phyloP scores from a whole-genome alignment of 1,284 basidiomycete species.

The Hortiboletus rubellus region DNA sequence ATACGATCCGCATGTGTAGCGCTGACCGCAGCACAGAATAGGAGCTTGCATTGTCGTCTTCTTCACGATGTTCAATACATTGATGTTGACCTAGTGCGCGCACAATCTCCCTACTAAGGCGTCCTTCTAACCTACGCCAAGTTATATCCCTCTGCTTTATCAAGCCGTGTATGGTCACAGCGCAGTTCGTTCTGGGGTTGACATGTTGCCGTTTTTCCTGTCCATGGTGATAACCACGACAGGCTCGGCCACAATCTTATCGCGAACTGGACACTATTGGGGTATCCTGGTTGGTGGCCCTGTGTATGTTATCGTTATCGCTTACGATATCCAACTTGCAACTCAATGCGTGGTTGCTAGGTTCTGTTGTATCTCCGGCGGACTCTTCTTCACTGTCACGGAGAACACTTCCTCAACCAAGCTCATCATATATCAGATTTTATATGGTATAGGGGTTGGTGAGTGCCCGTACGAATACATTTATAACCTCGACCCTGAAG shows the following conservation, averaged over 20 bases:
- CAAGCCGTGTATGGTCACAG: constrained; percentile 17
- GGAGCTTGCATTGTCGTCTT: constrained; percentile 16
- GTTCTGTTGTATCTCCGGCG: constrained; percentile 14
- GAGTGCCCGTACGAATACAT: neutral
- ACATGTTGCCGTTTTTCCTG: constrained; percentile 17
- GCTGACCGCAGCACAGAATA: neutral
- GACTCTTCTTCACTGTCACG: constrained; percentile 10
- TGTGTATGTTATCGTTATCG: constrained; percentile 2
- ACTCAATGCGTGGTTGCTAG: neutral
- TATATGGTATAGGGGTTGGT: constrained; percentile 18
- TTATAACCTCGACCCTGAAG: neutral
- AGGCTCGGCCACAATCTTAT: constrained; percentile 5
- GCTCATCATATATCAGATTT: constrained; percentile 13
- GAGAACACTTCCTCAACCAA: constrained; percentile 9
- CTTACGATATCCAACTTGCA: neutral
- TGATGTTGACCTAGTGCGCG: constrained; percentile 12
- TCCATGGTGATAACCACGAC: constrained; percentile 11
- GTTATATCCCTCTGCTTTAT: constrained; percentile 17
- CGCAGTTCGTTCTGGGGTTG: constrained; percentile 14
- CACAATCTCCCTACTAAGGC: too few relatives aligned
- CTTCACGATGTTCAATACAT: constrained; percentile 17
- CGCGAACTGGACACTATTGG: constrained; percentile 18
- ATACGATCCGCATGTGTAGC: neutral
- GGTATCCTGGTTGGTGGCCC: constrained; percentile 9
- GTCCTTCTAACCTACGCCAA: neutral